Evolutionary conservation across 2,329 filamentous ascomycete species (phyloP).

Genomic region (Fusarium fujikuroi): DNA sequence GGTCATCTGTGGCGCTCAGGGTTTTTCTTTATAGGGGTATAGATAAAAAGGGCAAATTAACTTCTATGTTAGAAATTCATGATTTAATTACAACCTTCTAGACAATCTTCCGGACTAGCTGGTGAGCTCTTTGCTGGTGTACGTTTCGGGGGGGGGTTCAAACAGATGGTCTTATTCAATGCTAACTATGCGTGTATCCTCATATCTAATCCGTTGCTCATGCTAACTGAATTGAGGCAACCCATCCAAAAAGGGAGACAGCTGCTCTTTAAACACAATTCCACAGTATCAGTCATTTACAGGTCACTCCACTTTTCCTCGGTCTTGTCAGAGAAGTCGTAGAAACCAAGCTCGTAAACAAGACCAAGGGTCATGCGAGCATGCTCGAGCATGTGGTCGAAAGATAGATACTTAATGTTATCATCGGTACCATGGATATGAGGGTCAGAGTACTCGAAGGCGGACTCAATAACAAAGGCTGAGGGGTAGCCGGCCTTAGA

Average conservation of each 20-base stretch:
- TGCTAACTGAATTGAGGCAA: background rate
- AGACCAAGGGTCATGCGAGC: conserved; percentile 85
- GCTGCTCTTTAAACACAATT: background rate
- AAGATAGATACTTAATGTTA: conserved; percentile 76
- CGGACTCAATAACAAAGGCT: conserved; percentile 80
- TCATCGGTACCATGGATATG: conserved; percentile 79
- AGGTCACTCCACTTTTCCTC: conserved; percentile 50
- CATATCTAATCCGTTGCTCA: conserved; percentile 32
- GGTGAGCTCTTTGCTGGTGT: background rate
- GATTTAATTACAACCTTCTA: background rate
- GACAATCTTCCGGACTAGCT: background rate
- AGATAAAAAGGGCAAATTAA: conserved; percentile 36
- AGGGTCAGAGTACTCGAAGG: conserved; percentile 72
- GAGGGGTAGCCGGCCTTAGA: conserved; percentile 79
- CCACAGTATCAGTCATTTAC: conserved; percentile 37
- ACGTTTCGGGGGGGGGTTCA: no score
- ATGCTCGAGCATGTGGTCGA: conserved; percentile 93
- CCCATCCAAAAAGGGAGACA: background rate
- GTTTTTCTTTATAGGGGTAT: conserved; percentile 13
- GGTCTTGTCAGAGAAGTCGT: conserved; percentile 67
- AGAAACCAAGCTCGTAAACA: conserved; percentile 85
- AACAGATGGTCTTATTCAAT: background rate
- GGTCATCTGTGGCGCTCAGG: conserved; percentile 32
- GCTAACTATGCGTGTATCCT: conserved; percentile 10
- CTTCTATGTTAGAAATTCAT: conserved; percentile 7